These are phyloP conservation scores for Physaria fendleri DNA, from an alignment of 345 rosid genomes.

Conservation along the genomic window DNA sequence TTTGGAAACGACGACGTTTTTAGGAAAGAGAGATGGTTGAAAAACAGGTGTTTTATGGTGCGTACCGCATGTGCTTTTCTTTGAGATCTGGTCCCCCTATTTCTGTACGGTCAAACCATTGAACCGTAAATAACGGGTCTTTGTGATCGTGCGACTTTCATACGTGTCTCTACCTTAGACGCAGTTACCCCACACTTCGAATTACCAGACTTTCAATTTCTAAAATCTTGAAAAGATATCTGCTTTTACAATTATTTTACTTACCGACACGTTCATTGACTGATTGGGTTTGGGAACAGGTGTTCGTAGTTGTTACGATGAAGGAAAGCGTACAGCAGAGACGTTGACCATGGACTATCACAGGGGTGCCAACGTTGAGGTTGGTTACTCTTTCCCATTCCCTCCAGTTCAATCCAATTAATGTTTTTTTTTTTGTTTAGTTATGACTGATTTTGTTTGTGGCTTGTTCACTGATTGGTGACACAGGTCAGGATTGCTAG, in stretches of 20 bases:
- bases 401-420: no score
- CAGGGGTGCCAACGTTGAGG: constrained; percentile 92
- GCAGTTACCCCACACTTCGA: neutral
- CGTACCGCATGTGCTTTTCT: no score
- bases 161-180: neutral
- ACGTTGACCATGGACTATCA: constrained; percentile 97
- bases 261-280: no score
- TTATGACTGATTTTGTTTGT: neutral
- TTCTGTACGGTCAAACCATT: no score
- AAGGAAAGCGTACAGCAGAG: constrained; percentile 97
- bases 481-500: constrained; percentile 99
- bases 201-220: no score
- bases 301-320: constrained; percentile 98
- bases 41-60: no score
- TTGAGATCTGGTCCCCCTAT: constrained; percentile 6
- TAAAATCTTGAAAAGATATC: no score
- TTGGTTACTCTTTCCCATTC: no score
- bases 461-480: no score
- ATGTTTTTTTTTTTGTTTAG: neutral
- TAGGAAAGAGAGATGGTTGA: no score
- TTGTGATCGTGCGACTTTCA: neutral
- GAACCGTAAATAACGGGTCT: neutral
- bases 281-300: constrained; percentile 39
- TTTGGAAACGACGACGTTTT: no score
- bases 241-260: no score